A percentile compares a stretch with the other conserved stretches of the same genome.
Evolutionary conservation across 2,329 filamentous ascomycete species (phyloP).

Genomic region (Incumbomyces delicatus): DNA sequence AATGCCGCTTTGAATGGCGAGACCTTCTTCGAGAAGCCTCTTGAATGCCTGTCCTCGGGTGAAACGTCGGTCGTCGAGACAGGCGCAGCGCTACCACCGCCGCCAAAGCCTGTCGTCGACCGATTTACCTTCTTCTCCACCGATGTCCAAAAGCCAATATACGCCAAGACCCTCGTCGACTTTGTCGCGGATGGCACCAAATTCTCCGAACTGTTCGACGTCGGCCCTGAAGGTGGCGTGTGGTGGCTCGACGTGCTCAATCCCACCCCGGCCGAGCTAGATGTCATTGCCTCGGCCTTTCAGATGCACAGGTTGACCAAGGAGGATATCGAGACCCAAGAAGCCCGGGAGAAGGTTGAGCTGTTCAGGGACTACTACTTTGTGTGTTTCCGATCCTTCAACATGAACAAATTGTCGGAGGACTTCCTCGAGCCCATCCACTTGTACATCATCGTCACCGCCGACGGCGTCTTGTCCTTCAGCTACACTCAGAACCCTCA

Average conservation of each 20-base stretch:
- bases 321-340: conserved; percentile 91
- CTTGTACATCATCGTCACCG: conserved; percentile 93
- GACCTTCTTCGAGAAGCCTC: conserved; percentile 19
- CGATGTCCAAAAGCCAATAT: conserved; percentile 84
- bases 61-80: conserved; percentile 23
- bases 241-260: conserved; percentile 97
- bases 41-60: conserved; percentile 13
- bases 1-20: conserved; percentile 24
- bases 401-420: conserved; percentile 66
- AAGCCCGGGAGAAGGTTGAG: conserved; percentile 96
- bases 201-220: conserved; percentile 76
- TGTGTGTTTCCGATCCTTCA: conserved; percentile 92
- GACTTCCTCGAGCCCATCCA: conserved; percentile 91
- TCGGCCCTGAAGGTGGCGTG: conserved; percentile 64
- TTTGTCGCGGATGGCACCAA: conserved; percentile 82
- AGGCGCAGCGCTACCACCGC: conserved; percentile 27
- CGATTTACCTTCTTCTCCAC: conserved; percentile 97
- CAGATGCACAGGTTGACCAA: conserved; percentile 90
- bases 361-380: conserved; percentile 97
- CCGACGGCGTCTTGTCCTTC: conserved; percentile 89
- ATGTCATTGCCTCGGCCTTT: conserved; percentile 84
- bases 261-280: conserved; percentile 79
- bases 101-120: conserved; percentile 51
- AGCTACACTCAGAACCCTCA: conserved; percentile 83
- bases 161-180: conserved; percentile 79